These are phyloP conservation scores for Quercus rubra DNA, from an alignment of 306 rosid species.

Conservation along the genomic window DNA sequence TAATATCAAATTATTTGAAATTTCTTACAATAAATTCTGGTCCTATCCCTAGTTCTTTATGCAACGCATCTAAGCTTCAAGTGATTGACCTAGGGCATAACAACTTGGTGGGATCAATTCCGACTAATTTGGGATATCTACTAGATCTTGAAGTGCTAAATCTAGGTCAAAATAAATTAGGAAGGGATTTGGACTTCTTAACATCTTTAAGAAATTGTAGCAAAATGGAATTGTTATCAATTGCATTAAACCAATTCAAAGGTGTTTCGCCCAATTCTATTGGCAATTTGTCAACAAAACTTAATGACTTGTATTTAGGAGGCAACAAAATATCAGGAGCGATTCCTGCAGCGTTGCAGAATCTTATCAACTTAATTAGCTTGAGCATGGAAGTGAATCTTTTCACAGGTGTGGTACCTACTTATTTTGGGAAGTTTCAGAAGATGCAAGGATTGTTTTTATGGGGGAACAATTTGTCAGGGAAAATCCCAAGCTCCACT, in stretches of 20 bases:
- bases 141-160: not conserved
- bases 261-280: too few species aligned
- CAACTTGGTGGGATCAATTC: not conserved
- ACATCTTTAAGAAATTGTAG: too few species aligned
- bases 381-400: not conserved
- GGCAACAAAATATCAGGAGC: too few species aligned
- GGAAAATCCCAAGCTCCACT: not conserved
- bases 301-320: too few species aligned
- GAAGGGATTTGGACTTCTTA: too few species aligned
- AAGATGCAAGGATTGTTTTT: not conserved
- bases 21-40: not conserved
- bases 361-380: not conserved
- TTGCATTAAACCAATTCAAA: too few species aligned
- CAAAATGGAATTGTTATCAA: rapidly evolving
- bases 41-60: not conserved
- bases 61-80: not conserved
- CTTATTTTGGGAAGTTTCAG: not conserved
- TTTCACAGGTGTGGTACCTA: not conserved
- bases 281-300: too few species aligned
- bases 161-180: rapidly evolving
- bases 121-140: not conserved
- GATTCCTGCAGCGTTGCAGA: not conserved
- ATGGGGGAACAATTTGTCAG: not conserved
- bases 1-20: not conserved
- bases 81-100: not conserved